Conservation (phyloP, 163 green algal species). For the Scenedesmus sp. region DNA sequence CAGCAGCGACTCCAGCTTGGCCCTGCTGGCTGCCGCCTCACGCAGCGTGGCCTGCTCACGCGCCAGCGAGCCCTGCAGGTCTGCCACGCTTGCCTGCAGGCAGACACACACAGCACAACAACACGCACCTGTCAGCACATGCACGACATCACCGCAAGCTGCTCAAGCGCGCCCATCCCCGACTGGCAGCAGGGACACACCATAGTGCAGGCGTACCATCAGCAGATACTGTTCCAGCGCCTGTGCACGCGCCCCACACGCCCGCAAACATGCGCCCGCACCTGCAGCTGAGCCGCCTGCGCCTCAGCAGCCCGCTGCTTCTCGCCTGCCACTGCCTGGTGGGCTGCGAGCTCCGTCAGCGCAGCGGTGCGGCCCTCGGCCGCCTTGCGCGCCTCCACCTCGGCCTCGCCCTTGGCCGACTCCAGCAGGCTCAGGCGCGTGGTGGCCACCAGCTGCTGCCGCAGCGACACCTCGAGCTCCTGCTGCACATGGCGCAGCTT, state of each 20-base stretch:
- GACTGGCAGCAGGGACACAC: no score
- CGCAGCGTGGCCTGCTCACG: not conserved
- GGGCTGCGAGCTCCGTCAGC: not conserved
- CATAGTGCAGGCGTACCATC: no score
- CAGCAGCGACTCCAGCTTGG: conserved; percentile 1
- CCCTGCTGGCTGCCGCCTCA: not conserved
- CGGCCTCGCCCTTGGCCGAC: not conserved
- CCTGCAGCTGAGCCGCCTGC: not conserved
- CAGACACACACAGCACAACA: not conserved
- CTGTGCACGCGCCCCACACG: no score
- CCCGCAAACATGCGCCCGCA: not conserved
- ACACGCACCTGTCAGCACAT: no score
- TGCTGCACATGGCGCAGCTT: conserved; percentile 32
- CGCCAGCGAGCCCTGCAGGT: not conserved
- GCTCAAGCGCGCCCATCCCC: no score
- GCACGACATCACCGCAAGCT: no score
- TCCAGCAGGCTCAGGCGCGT: not conserved
- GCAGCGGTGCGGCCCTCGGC: not conserved
- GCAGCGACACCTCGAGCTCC: not conserved
- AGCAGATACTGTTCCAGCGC: no score
- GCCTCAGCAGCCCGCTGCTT: conserved; percentile 23
- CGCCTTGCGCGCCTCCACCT: conserved; percentile 19
- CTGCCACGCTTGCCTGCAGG: not conserved
- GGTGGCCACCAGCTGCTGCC: conserved; percentile 18
- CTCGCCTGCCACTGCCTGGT: conserved; percentile 34